Percentiles rank a stretch among this genome's conserved stretches.
Conservation (phyloP, 2,329 filamentous ascomycete genomes). For the Scytalidium sp. region DNA sequence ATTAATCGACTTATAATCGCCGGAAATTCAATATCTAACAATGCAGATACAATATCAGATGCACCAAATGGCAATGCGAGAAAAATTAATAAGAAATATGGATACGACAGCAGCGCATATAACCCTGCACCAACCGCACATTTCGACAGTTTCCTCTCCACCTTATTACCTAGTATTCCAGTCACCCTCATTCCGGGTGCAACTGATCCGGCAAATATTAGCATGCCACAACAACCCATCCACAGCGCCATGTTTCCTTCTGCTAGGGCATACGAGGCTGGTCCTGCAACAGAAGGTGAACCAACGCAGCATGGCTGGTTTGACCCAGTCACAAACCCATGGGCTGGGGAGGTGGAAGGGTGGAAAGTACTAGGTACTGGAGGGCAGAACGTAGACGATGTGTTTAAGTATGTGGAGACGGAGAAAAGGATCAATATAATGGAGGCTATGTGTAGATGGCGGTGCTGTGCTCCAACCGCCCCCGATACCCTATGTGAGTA, state of each 20-base stretch:
- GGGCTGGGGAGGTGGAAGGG: conserved; percentile 86
- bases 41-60: conserved; percentile 22
- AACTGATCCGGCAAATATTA: conserved; percentile 82
- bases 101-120: conserved; percentile 86
- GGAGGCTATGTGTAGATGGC: conserved; percentile 92
- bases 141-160: conserved; percentile 78
- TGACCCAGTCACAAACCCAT: conserved; percentile 88
- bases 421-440: conserved; percentile 82
- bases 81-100: conserved; percentile 73
- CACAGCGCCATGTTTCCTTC: conserved; percentile 88
- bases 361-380: conserved; percentile 84
- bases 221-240: conserved; percentile 88
- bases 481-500: conserved; percentile 89
- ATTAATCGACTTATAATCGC: conserved; percentile 89
- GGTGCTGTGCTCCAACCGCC: conserved; percentile 86
- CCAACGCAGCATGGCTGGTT: conserved; percentile 66
- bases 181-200: conserved; percentile 85
- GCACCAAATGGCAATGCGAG: conserved; percentile 27
- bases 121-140: conserved; percentile 81
- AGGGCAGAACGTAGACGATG: conserved; percentile 90
- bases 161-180: conserved; percentile 80
- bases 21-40: conserved; percentile 71
- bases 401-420: conserved; percentile 84
- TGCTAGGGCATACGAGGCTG: conserved; percentile 63
- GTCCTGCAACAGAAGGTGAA: conserved; percentile 29